Conservation (phyloP, 2,329 filamentous ascomycete species). For the Metarhizium sp. region DNA sequence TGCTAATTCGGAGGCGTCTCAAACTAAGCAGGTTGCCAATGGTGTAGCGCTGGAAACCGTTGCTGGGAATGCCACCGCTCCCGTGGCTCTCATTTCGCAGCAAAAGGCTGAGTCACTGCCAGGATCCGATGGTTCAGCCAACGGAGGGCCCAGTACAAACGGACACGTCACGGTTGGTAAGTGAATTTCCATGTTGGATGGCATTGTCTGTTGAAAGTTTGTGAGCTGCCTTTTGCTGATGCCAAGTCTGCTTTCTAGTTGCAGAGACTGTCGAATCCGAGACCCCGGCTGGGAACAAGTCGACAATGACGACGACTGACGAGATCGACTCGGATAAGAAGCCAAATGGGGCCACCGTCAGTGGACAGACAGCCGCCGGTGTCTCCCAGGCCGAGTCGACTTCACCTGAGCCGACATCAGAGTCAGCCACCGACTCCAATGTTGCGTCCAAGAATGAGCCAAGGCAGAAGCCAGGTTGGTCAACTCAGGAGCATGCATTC, state of each 20-base stretch:
- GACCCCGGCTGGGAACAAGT: background rate
- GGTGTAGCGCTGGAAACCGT: background rate
- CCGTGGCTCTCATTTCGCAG: background rate
- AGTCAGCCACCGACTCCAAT: constrained; percentile 2
- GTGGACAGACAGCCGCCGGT: constrained; percentile 1
- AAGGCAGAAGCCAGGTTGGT: constrained; percentile 8
- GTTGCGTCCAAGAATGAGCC: constrained; percentile 5
- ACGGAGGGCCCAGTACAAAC: background rate
- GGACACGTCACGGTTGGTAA: constrained; percentile 2
- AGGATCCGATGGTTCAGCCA: background rate
- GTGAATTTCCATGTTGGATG: background rate
- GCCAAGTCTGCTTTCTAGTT: background rate
- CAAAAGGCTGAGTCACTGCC: background rate
- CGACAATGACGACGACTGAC: background rate
- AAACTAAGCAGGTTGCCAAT: background rate
- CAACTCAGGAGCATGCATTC: background rate
- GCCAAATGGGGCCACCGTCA: background rate
- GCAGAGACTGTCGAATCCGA: background rate
- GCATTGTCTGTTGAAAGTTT: background rate
- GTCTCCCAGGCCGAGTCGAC: background rate
- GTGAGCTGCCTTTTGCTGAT: background rate
- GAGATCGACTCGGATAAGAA: background rate
- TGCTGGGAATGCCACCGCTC: background rate
- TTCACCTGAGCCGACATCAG: constrained; percentile 3
- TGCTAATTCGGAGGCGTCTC: background rate